Percentiles rank a stretch among this genome's conserved stretches.
Evolutionary conservation across 352 stramenopile genomes (phyloP).

Genomic region (Hyphochytrium catenoides): DNA sequence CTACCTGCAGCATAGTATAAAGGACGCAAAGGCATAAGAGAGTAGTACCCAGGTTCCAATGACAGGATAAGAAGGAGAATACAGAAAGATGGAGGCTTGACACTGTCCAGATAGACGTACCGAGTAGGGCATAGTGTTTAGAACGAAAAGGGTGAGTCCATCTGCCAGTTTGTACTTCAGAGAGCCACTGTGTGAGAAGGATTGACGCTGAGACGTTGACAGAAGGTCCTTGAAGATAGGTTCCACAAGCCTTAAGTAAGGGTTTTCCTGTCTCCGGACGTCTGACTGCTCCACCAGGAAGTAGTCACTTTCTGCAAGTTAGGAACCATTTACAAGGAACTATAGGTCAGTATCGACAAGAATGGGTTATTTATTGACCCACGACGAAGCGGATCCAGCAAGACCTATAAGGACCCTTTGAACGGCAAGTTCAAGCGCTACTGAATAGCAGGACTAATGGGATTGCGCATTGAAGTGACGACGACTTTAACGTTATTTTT

Average conservation of each 20-base stretch:
- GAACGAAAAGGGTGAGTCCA: slow-evolving; percentile 29
- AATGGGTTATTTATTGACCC: slow-evolving; percentile 26
- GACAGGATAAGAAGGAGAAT: neutral
- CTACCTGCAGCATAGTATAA: no score
- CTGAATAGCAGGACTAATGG: no score
- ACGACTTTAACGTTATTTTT: no score
- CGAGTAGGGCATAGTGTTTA: slow-evolving; percentile 57
- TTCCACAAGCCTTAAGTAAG: no score
- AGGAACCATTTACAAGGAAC: neutral
- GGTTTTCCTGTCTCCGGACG: no score
- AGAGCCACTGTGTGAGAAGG: slow-evolving; percentile 29
- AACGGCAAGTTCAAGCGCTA: no score
- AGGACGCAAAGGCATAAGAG: no score
- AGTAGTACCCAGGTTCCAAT: slow-evolving; percentile 3
- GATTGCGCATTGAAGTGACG: no score
- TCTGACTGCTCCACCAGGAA: slow-evolving; percentile 19
- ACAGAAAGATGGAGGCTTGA: neutral
- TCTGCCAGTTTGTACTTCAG: slow-evolving; percentile 30
- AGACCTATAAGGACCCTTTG: no score
- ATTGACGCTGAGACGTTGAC: slow-evolving; percentile 20
- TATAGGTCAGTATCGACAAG: no score
- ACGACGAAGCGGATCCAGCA: slow-evolving; percentile 11
- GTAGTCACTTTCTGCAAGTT: slow-evolving; percentile 4
- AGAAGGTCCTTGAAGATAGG: no score
- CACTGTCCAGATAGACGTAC: slow-evolving; percentile 10